These are phyloP conservation scores for Ajuga chamaepitys DNA, from an alignment of 257 asterid genomes.

Conservation along the genomic window DNA sequence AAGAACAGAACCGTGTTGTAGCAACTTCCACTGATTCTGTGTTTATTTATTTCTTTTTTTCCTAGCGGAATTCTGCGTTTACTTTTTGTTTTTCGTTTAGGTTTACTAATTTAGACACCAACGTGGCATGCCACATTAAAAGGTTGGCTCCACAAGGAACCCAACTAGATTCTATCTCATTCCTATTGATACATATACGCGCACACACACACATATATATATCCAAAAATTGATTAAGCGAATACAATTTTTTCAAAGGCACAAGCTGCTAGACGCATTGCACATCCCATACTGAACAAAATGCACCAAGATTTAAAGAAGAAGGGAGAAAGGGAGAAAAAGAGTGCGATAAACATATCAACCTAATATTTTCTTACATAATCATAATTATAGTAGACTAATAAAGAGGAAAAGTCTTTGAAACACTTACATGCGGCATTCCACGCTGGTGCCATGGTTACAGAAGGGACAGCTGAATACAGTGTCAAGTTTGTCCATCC, in stretches of 20 bases:
- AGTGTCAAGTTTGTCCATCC: slow-evolving; percentile 94
- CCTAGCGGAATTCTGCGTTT: too few species aligned
- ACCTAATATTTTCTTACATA: background rate
- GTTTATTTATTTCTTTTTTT: too few species aligned
- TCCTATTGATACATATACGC: too few species aligned
- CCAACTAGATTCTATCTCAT: too few species aligned
- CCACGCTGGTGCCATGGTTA: slow-evolving; percentile 86
- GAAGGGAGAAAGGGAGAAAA: too few species aligned
- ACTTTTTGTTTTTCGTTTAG: too few species aligned
- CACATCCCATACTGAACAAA: background rate
- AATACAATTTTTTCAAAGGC: background rate
- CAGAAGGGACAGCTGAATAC: slow-evolving; percentile 97
- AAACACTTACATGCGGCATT: slow-evolving; percentile 67
- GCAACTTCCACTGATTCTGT: too few species aligned
- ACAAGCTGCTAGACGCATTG: background rate
- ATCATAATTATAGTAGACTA: background rate
- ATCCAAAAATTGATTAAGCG: background rate
- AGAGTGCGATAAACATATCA: background rate
- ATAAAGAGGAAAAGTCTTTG: background rate
- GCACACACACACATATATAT: background rate
- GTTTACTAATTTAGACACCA: too few species aligned
- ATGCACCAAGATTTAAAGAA: background rate
- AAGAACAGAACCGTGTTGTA: too few species aligned
- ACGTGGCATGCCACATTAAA: too few species aligned
- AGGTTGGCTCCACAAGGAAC: too few species aligned